Conservation (phyloP, 139 green algal genomes). For the Mesostigma viride region DNA sequence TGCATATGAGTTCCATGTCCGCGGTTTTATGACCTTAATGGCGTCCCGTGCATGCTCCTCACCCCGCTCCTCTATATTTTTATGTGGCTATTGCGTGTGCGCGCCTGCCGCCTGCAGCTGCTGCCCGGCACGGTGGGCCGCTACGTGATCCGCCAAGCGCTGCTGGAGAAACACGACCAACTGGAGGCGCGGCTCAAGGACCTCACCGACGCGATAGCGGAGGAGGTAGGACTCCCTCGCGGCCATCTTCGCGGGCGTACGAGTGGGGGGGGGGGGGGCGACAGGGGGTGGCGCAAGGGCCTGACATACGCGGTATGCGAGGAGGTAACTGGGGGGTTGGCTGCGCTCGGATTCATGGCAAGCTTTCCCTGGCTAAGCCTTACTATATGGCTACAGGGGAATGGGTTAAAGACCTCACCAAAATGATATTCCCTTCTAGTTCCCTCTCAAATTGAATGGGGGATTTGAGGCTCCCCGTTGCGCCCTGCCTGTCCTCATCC, state of each 20-base stretch:
- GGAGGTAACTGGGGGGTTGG: not conserved
- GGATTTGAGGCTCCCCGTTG: not conserved
- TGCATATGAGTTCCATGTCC: too few relatives aligned
- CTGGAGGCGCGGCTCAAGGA: constrained; percentile 32
- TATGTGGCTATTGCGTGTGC: too few relatives aligned
- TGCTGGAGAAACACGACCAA: constrained; percentile 58
- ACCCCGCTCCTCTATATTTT: not conserved
- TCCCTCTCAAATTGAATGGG: not conserved
- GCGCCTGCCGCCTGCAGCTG: constrained; percentile 13
- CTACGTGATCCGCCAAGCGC: constrained; percentile 56
- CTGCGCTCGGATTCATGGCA: not conserved
- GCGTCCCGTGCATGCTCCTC: too few relatives aligned
- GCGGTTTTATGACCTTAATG: too few relatives aligned
- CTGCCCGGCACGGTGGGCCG: constrained; percentile 18
- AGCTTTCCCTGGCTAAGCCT: not conserved
- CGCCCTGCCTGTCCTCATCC: not conserved
- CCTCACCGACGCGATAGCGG: constrained; percentile 39
- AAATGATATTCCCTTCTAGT: not conserved
- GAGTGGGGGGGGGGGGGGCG: too few relatives aligned
- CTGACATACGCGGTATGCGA: not conserved
- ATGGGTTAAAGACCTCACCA: not conserved
- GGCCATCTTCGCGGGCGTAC: too few relatives aligned
- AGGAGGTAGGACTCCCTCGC: constrained; percentile 51
- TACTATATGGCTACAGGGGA: not conserved
- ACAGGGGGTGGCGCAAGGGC: too few relatives aligned